Evolutionary conservation across 2,329 filamentous ascomycete species (phyloP), one percentile per base, ranked within the genome.

Genomic region (Sclerotinia spermophila): DNA sequence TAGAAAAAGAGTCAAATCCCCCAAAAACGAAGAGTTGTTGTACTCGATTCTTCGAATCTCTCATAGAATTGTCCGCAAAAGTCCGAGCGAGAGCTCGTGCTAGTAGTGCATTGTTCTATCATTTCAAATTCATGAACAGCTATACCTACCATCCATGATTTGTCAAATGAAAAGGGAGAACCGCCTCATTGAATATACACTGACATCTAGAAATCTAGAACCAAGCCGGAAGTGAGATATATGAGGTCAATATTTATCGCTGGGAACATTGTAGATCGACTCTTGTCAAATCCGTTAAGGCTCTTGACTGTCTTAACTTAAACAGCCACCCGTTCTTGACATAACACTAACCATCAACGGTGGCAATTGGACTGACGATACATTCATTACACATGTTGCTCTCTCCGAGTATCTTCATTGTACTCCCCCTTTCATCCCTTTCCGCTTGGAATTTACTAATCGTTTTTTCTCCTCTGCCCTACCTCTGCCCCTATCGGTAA

Each of bases 61-160:
- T 48, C 4, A 33, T 7, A n/a, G 2, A 35, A 51, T 51, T 51
- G 61, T 65, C 61, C 61, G 44, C 60, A 45, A 0, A 51, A 53
- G 61, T 65, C 61, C 61, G 61, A 45, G 44, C 61, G 10, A 27
- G 44, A 51, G 7, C 44, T 38, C n/a, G 15, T 44, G 21, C 2
- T 30, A 44, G n/a, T 8, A n/a, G 11, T 24, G 38, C 58, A 30
- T 44, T 21, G n/a, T 19, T 24, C 38, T n/a, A 42, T 60, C n/a
- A 30, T 61, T 48, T 38, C 21, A 53, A 53, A 27, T 21, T 24
- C 27, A 15, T 35, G 15, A 62, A 35, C 40, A 64, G 60, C 60
- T n/a, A n/a, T n/a, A n/a, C 60, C 42, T 64, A 64, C 60, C 58
- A 15, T 53, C 60, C 58, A 15, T 53, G 48, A 53, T 53, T n/a